Conservation (phyloP, 2,329 filamentous ascomycete genomes). For the Cladorrhinum sp. region DNA sequence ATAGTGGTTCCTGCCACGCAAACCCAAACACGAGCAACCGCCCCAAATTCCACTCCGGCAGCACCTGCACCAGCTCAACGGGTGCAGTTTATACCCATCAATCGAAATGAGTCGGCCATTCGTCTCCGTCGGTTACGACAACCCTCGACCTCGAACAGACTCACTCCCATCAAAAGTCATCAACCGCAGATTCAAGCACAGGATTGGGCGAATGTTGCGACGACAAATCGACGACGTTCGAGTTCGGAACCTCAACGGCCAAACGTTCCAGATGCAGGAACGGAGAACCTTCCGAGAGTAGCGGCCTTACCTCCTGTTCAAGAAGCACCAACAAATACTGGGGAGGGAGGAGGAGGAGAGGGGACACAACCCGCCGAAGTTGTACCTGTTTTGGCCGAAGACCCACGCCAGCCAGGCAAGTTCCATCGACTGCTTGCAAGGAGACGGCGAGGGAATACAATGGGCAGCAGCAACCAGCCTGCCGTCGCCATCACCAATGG, state of each 20-base stretch:
- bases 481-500: neutral
- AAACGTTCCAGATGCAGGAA: neutral
- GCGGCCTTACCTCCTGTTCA: conserved; percentile 2
- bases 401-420: neutral
- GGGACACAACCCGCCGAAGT: neutral
- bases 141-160: neutral
- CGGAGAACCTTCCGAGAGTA: neutral
- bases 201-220: neutral
- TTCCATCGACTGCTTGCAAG: conserved; percentile 1
- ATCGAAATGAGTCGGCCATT: conserved; percentile 23
- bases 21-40: neutral
- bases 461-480: neutral
- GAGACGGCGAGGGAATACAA: neutral
- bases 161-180: neutral
- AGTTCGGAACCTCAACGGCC: conserved; percentile 29
- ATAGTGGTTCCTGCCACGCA: neutral
- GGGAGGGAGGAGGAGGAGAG: neutral
- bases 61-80: conserved; percentile 3
- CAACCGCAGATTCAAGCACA: conserved; percentile 3
- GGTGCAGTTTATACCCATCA: conserved; percentile 9
- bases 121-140: conserved; percentile 22
- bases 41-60: neutral
- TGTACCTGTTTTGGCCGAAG: neutral
- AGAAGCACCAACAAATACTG: neutral
- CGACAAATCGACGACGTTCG: conserved; percentile 23